phyloP scores from a whole-genome alignment of 208 protist species.

The Phytomonas sp. region DNA sequence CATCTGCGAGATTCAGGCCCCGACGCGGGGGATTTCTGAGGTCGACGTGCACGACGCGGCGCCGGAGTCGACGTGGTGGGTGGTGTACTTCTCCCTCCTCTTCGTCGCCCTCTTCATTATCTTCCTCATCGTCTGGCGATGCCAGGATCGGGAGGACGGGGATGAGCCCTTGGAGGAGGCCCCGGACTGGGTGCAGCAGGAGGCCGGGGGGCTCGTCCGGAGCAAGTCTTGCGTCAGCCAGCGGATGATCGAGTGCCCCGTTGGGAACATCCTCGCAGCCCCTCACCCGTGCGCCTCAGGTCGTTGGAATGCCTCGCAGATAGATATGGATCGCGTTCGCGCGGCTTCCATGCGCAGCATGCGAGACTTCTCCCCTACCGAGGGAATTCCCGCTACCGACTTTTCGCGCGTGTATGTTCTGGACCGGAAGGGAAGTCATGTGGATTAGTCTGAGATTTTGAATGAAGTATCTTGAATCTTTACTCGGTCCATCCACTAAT shows the following conservation, averaged over 20 bases:
- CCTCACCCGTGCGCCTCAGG: background rate
- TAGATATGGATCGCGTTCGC: background rate
- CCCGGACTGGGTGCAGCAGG: conserved; percentile 31
- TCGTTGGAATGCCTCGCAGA: background rate
- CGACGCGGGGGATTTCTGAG: conserved; percentile 19
- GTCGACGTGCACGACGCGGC: conserved; percentile 10
- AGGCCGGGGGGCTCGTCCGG: conserved; percentile 13
- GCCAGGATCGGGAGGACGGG: conserved; percentile 42
- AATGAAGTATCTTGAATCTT: background rate
- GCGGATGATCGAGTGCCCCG: background rate
- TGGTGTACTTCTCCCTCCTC: conserved; percentile 21
- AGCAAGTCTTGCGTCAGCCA: conserved; percentile 22
- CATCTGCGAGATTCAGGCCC: conserved; percentile 24
- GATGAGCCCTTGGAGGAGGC: conserved; percentile 44
- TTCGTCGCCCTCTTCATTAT: conserved; percentile 19
- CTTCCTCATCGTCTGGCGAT: conserved; percentile 21
- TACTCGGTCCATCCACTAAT: background rate
- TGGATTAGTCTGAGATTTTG: background rate
- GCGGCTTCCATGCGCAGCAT: background rate
- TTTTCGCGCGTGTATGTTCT: background rate
- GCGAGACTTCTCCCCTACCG: background rate
- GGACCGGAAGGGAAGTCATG: background rate
- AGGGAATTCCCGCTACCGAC: background rate
- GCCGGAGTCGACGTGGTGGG: conserved; percentile 26
- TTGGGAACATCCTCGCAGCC: background rate